Base-by-base conservation (phyloP, 306 rosid species). In the Fragaria iinumae region DNA sequence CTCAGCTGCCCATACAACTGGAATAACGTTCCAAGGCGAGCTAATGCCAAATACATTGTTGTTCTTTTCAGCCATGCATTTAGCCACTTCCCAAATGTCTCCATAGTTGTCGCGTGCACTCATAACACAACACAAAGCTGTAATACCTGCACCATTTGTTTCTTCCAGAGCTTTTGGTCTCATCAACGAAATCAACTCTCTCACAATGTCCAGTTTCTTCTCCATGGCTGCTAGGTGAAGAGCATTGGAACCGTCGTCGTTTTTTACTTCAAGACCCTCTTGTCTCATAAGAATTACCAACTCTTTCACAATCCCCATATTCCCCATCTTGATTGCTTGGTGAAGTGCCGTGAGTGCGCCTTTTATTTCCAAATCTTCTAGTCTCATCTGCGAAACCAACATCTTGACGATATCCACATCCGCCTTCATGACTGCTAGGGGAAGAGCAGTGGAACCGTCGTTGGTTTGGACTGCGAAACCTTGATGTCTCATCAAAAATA, bases 1-100 rank as follows among this genome's bases (percentile, higher is more conserved):
- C 0, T 0, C 0, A 32, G 0, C 5, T 20, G 76, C 76, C 3
- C 2, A 0, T 2, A 4, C 1, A 21, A 36, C 13, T 34, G 76
- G 66, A 72, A 39, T 7, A 4, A 2, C 0, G 0, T 7, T 8
- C 29, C 29, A 27, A n/a, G 23, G 23, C 0, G 7, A 5, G 57
- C 21, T 9, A 0, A 21, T 56, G 63, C 63, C 29, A 56, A 56
- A 56, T n/a, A 56, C 63, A 1, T n/a, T 6, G 1, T 2, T 0
- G 21, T 72, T 72, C 21, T 38, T 72, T 38, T 12, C n/a, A 18
- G 41, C 34, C 48, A 72, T 72, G 9, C 2, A 11, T n/a, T 38
- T 13, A 20, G 23, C 38, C 45, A 38, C n/a, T n/a, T 12, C 0
- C 13, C 4, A 6, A 2, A 56, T 12, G 29, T 56, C 5, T n/a